Base-by-base conservation (phyloP, 1,284 basidiomycete genomes). In the Phellopilus nigrolimitatus region DNA sequence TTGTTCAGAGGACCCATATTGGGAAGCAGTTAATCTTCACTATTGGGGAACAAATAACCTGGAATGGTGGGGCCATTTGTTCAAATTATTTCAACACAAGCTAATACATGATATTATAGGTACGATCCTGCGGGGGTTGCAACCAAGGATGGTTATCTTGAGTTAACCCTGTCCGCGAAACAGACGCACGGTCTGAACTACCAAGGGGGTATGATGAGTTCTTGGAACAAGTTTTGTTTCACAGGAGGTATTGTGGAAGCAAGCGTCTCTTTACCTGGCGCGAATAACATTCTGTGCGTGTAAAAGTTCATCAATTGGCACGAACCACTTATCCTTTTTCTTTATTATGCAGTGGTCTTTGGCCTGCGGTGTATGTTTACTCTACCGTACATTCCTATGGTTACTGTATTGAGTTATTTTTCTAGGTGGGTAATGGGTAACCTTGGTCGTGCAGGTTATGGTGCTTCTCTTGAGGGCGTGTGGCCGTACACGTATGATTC, bases 191-290 rank as follows among this genome's bases (percentile, higher is more conserved):
- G 78, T 49, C 73, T 97, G 56, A 69, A 89, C 60, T 95, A 85
- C 64, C 74, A 82, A 56, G 80, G 87, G 22, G 87, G 82, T 0
- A 73, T 84, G 73, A 68, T 91, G 61, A 71, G 82, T 22, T 78
- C 77, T 8, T 92, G 91, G 91, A 93, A 93, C 66, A 92, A 97
- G 66, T 89, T 97, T 62, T 97, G 95, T 68, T 97, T 97, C 70
- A 93, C 88, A 1, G 91, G 91, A 30, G 90, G 90, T 19, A 70
- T 90, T 53, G 68, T 92, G 41, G 78, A 85, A 60, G 76, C 78
- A 3, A 75, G 77, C 4, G 82, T 94, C n/a, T 79, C 77, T n/a
- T 71, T 97, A 6, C 95, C 95, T 0, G 95, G 95, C 0, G 68
- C 69, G 13, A 81, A 77, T 61, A 74, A 74, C 50, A 56, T 78